These are phyloP conservation scores for Hermanozyma aechmeae DNA, from an alignment of 805 yeast genomes.

Conservation along the genomic window DNA sequence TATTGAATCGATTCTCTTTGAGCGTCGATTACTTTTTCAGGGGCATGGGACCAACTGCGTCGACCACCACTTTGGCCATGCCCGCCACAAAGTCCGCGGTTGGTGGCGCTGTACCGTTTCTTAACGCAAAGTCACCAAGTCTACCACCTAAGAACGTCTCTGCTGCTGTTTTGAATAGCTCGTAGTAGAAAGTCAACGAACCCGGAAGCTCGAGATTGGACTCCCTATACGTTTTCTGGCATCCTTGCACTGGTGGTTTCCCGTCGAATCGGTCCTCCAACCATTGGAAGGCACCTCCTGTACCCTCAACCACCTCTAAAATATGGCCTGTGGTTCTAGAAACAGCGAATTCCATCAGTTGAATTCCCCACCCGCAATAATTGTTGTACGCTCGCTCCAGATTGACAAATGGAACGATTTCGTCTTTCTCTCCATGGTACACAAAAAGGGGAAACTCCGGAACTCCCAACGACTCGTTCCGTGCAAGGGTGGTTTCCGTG, in stretches of 20 bases:
- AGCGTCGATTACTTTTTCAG: too few relatives aligned
- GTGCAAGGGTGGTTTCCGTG: background rate
- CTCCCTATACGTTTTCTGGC: slow-evolving; percentile 3
- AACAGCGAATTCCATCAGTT: slow-evolving; percentile 4
- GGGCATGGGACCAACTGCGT: too few relatives aligned
- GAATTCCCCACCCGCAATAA: slow-evolving; percentile 6
- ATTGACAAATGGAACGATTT: slow-evolving; percentile 4
- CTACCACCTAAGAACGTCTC: too few relatives aligned
- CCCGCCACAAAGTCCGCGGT: too few relatives aligned
- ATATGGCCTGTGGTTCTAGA: slow-evolving; percentile 8
- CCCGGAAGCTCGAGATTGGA: background rate
- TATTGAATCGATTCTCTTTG: too few relatives aligned
- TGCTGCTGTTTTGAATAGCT: too few relatives aligned
- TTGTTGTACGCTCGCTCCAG: slow-evolving; percentile 4
- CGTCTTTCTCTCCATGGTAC: slow-evolving; percentile 6
- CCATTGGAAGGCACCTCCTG: slow-evolving; percentile 13
- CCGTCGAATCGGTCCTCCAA: slow-evolving; percentile 10
- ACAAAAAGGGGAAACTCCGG: slow-evolving; percentile 6
- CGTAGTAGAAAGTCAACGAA: too few relatives aligned
- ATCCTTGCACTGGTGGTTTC: slow-evolving; percentile 8
- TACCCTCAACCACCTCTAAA: slow-evolving; percentile 8
- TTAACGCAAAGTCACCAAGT: too few relatives aligned
- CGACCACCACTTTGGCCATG: too few relatives aligned
- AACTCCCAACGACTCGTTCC: background rate
- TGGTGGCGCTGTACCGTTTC: too few relatives aligned